These are phyloP conservation scores for Sporothrix luriei DNA, from an alignment of 2,329 filamentous ascomycete genomes.

Conservation along the genomic window DNA sequence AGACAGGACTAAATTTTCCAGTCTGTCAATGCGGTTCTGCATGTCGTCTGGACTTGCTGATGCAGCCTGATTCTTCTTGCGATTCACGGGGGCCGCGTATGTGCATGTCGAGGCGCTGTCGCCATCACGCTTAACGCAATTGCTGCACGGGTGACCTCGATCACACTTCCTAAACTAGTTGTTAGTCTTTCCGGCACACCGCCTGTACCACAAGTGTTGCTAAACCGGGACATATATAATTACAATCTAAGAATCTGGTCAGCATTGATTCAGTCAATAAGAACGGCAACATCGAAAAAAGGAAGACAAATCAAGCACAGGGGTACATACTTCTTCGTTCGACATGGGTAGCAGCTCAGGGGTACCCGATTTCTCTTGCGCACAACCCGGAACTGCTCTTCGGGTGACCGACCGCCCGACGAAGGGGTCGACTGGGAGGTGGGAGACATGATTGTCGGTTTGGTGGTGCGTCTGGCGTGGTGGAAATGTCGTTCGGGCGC, in stretches of 20 bases:
- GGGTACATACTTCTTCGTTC: constrained; percentile 75
- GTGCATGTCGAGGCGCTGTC: constrained; percentile 78
- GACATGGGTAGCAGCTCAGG: constrained; percentile 86
- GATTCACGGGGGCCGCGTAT: constrained; percentile 71
- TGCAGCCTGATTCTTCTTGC: constrained; percentile 73
- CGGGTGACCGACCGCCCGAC: constrained; percentile 74
- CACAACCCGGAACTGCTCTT: constrained; percentile 83
- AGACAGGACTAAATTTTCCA: constrained; percentile 88
- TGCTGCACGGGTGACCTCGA: constrained; percentile 85
- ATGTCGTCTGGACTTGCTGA: constrained; percentile 81
- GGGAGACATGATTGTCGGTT: constrained; percentile 61
- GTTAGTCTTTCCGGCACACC: constrained; percentile 16
- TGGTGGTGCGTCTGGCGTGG: background rate
- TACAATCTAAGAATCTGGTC: constrained; percentile 34
- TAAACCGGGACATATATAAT: background rate
- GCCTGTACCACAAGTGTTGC: background rate
- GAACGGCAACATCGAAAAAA: constrained; percentile 4
- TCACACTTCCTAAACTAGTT: constrained; percentile 75
- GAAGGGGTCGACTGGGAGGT: constrained; percentile 79
- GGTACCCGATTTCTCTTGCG: constrained; percentile 91
- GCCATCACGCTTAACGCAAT: constrained; percentile 89
- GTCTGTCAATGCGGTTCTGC: constrained; percentile 95
- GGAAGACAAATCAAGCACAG: constrained; percentile 38
- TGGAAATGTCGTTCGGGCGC: background rate
- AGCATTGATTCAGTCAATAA: constrained; percentile 23